A percentile compares a stretch with the other conserved stretches of the same genome.
phyloP scores from a whole-genome alignment of 129 eudicot genomes.

The Escallonia rubra region DNA sequence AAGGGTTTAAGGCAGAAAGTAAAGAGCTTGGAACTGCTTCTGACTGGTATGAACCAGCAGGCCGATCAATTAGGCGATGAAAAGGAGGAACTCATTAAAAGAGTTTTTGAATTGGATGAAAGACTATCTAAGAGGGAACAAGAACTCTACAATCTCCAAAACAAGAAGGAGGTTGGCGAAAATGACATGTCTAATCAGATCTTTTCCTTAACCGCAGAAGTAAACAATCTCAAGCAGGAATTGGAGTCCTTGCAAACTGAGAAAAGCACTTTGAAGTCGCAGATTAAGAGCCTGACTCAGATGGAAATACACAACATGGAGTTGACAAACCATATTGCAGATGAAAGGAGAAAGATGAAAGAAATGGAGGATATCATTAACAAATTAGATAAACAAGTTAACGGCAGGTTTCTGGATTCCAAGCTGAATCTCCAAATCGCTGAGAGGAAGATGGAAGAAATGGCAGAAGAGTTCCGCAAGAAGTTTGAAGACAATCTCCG shows the following conservation, averaged over 20 bases:
- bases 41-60: slow-evolving; percentile 23
- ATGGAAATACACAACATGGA: slow-evolving; percentile 35
- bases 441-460: slow-evolving; percentile 67
- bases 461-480: slow-evolving; percentile 56
- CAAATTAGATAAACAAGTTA: slow-evolving; percentile 30
- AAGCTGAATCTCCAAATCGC: slow-evolving; percentile 29
- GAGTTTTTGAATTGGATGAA: slow-evolving; percentile 20
- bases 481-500: slow-evolving; percentile 60
- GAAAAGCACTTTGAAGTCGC: neutral
- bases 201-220: slow-evolving; percentile 4
- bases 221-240: slow-evolving; percentile 8
- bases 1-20: slow-evolving; percentile 13
- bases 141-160: slow-evolving; percentile 17
- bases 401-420: slow-evolving; percentile 11
- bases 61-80: slow-evolving; percentile 17
- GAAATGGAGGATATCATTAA: slow-evolving; percentile 30
- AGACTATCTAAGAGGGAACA: slow-evolving; percentile 25
- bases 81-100: slow-evolving; percentile 29
- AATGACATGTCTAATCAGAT: slow-evolving; percentile 1
- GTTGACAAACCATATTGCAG: slow-evolving; percentile 30
- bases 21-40: slow-evolving; percentile 22
- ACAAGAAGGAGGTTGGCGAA: slow-evolving; percentile 16
- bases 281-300: slow-evolving; percentile 10
- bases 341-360: slow-evolving; percentile 26
- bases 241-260: slow-evolving; percentile 9